A percentile compares a stretch with the other conserved stretches of the same genome.
Conservation (phyloP, 2,329 filamentous ascomycete species). For the Penicillium nordicum region DNA sequence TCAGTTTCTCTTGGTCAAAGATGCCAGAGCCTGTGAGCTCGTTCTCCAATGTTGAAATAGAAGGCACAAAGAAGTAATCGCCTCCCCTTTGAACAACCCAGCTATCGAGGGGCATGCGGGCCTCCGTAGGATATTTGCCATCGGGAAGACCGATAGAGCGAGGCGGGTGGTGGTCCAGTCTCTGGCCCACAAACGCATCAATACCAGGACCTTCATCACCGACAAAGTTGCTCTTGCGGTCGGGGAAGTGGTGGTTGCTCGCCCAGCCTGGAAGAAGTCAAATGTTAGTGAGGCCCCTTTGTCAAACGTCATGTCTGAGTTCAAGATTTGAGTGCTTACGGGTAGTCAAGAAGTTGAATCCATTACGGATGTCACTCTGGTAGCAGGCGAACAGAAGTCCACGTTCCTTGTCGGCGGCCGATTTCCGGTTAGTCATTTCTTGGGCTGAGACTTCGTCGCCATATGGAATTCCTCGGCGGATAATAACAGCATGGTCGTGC, state of each 20-base stretch:
- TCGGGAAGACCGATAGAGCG: slow-evolving; percentile 18
- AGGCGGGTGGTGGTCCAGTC: slow-evolving; percentile 11
- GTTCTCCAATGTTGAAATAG: slow-evolving; percentile 27
- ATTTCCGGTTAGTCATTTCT: slow-evolving; percentile 32
- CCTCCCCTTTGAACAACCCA: slow-evolving; percentile 46
- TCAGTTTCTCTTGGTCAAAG: background rate
- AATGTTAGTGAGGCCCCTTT: background rate
- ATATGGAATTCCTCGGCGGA: slow-evolving; percentile 48
- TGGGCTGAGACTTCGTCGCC: slow-evolving; percentile 37
- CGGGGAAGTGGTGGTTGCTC: slow-evolving; percentile 19
- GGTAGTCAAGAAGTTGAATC: slow-evolving; percentile 35
- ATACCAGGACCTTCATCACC: slow-evolving; percentile 16
- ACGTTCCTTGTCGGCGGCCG: slow-evolving; percentile 31
- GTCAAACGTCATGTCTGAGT: background rate
- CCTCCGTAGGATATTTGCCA: slow-evolving; percentile 9
- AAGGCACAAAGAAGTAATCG: slow-evolving; percentile 49
- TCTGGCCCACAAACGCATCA: slow-evolving; percentile 22
- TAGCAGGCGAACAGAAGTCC: slow-evolving; percentile 49
- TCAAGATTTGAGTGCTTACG: slow-evolving; percentile 12
- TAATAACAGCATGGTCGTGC: slow-evolving; percentile 33
- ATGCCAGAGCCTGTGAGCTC: slow-evolving; percentile 2
- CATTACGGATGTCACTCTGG: slow-evolving; percentile 42
- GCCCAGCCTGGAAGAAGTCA: slow-evolving; percentile 20
- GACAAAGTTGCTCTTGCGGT: slow-evolving; percentile 10
- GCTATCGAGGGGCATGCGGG: slow-evolving; percentile 22